phyloP scores from a whole-genome alignment of 371 early-diverging fungal species.

The Dentiscutata heterogama region DNA sequence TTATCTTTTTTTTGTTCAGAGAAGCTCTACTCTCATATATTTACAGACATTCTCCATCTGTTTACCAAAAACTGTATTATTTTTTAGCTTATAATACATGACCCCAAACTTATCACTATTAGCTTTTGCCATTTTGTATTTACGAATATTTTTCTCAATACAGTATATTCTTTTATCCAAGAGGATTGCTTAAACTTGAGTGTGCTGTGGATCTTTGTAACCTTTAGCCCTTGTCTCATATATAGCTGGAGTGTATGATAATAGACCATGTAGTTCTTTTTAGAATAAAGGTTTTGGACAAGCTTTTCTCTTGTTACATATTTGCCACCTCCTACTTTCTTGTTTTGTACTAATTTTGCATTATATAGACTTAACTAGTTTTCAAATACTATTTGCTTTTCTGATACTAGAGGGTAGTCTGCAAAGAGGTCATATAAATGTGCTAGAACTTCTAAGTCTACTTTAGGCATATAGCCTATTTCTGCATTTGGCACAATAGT shows the following conservation, averaged over 20 bases:
- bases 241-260: neutral
- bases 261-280: conserved; percentile 26
- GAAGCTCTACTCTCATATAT: conserved; percentile 38
- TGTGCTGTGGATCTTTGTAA: conserved; percentile 26
- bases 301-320: conserved; percentile 30
- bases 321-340: conserved; percentile 34
- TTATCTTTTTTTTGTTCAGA: conserved; percentile 23
- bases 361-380: conserved; percentile 40
- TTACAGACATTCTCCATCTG: conserved; percentile 38
- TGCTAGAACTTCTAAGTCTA: conserved; percentile 28
- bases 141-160: conserved; percentile 44
- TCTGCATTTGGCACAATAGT: conserved; percentile 20
- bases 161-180: conserved; percentile 31
- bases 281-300: conserved; percentile 7
- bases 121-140: conserved; percentile 30
- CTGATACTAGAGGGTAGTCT: conserved; percentile 34
- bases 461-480: conserved; percentile 21
- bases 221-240: neutral
- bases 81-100: no score
- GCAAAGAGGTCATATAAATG: conserved; percentile 26
- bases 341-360: conserved; percentile 28
- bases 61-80: conserved; percentile 35
- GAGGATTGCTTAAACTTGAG: conserved; percentile 28
- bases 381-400: conserved; percentile 29
- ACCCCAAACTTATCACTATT: conserved; percentile 26